Evolutionary conservation across 192 early-diverging fungal genomes (phyloP).

Genomic region (Podila epicladia): DNA sequence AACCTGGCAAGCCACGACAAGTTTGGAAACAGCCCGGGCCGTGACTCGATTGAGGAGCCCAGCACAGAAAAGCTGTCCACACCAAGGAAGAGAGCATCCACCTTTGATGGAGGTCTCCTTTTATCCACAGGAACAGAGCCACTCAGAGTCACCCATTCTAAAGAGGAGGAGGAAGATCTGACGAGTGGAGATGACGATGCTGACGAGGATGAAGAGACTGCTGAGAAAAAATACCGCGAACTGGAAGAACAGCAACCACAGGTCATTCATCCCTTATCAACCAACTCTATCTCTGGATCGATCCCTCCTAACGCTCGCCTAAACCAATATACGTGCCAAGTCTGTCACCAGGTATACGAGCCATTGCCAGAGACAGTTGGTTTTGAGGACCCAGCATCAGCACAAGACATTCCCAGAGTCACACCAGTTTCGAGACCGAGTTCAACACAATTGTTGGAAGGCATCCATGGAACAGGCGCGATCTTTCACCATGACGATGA

Average conservation of each 20-base stretch:
- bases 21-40: background rate
- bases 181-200: conserved; percentile 32
- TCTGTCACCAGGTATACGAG: conserved; percentile 17
- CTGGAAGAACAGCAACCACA: background rate
- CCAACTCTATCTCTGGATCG: background rate
- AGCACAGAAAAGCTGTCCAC: background rate
- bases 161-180: conserved; percentile 33
- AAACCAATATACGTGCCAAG: conserved; percentile 3
- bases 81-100: conserved; percentile 43
- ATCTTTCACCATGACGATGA: conserved; percentile 12
- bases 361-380: background rate
- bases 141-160: background rate
- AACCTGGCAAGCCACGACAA: background rate
- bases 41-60: background rate
- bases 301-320: no score
- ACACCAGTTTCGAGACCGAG: background rate
- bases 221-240: background rate
- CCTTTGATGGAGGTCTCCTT: conserved; percentile 44
- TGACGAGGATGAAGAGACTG: background rate
- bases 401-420: background rate
- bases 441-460: conserved; percentile 2
- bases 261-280: background rate
- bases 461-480: background rate
- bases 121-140: conserved; percentile 11
- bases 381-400: conserved; percentile 1